Conservation (phyloP, 75 land plant species). For the Larix kaempferi region DNA sequence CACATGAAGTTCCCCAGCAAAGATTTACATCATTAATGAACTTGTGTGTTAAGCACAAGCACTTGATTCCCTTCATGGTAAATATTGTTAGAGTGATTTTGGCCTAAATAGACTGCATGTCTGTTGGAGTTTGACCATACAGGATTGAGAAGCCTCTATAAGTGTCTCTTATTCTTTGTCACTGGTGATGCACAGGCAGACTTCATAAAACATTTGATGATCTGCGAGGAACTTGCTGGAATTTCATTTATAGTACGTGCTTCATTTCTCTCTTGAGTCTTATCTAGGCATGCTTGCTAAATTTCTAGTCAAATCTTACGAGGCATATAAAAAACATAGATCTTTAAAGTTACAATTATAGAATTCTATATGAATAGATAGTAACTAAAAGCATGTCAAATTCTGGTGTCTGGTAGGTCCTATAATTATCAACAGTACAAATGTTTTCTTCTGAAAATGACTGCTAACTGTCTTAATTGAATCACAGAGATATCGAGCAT, state of each 20-base stretch:
- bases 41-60: constrained; percentile 13
- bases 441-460: neutral
- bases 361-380: neutral
- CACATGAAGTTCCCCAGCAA: constrained; percentile 10
- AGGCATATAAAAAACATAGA: too few species aligned
- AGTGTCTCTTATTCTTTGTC: neutral
- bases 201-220: constrained; percentile 19
- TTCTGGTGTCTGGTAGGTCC: neutral
- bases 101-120: neutral
- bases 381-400: neutral
- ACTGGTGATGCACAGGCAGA: constrained; percentile 9
- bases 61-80: constrained; percentile 21
- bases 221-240: neutral
- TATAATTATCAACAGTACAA: neutral
- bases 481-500: neutral
- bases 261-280: neutral
- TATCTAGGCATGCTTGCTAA: too few species aligned
- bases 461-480: neutral
- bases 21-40: constrained; percentile 13
- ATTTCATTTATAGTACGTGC: constrained; percentile 9
- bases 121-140: neutral
- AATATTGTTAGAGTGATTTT: neutral
- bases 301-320: too few species aligned
- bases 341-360: too few species aligned
- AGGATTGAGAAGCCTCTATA: neutral